Evolutionary conservation across 2,329 filamentous ascomycete species (phyloP), one percentile per base, ranked within the genome.

Genomic region (Exophiala sp.): DNA sequence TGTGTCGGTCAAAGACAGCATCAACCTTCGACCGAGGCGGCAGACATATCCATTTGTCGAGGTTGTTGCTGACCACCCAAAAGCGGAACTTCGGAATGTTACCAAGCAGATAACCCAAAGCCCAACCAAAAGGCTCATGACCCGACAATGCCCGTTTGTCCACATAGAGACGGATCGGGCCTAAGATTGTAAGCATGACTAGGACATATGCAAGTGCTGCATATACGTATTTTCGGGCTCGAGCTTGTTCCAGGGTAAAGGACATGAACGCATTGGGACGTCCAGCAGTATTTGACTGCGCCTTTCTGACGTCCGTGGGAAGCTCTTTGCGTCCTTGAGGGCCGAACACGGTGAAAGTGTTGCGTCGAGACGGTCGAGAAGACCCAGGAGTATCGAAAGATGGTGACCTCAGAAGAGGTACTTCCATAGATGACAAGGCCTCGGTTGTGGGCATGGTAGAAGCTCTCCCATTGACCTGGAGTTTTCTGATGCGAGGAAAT

Each of bases 91-190:
- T 78, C 0, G 82, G 78, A 9, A 91, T 67, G 63, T 95, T 88
- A 10, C 92, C 91, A 57, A 97, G 82, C 2, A 96, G 74, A 69
- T 99, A 99, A 1, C 89, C 87, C 9, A 96, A 71, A 0, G 90
- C 91, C 94, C 94, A 99, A 2, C 92, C 89, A 41, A 99, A 82
- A 0, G 94, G 91, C 63, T 99, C 94, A 47, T 84, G 75, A 12
- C 83, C 84, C 33, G 79, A 66, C 1, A 99, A 76, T 11, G 90
- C 91, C 58, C 81, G 77, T 40, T 73, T 71, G 36, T 79, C 73
- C 46, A 97, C 83, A 62, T 89, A 87, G 2, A 77, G 75, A 50
- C 91, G 82, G 24, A 97, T 79, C 0, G 85, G 87, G 2, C 84
- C 71, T 3, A 96, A 71, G 48, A 95, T 82, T 32, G 89, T 81